phyloP scores from a whole-genome alignment of 805 yeast genomes.

The Wickerhamomyces queroliae region DNA sequence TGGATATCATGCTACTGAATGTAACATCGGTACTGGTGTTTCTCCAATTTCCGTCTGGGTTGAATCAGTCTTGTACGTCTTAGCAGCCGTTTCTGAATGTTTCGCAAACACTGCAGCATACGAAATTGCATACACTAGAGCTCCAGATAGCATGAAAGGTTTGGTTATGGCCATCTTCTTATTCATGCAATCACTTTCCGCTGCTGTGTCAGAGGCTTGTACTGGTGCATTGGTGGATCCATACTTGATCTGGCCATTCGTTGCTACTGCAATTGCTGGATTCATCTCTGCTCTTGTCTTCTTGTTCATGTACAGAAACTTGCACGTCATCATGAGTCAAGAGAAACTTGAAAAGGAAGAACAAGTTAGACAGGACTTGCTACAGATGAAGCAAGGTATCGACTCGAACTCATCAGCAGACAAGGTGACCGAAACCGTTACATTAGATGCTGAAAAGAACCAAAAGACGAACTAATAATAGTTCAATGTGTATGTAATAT shows the following conservation, averaged over 20 bases:
- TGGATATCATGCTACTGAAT: slow-evolving; percentile 48
- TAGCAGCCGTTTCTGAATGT: slow-evolving; percentile 68
- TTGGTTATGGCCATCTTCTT: slow-evolving; percentile 45
- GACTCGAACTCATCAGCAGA: neutral
- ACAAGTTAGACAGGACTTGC: neutral
- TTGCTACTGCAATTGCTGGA: slow-evolving; percentile 53
- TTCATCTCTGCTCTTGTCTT: slow-evolving; percentile 51
- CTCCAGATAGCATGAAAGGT: slow-evolving; percentile 47
- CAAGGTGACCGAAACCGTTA: neutral
- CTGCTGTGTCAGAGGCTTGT: slow-evolving; percentile 67
- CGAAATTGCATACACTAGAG: slow-evolving; percentile 77
- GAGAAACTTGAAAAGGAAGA: slow-evolving; percentile 1
- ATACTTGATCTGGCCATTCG: slow-evolving; percentile 58
- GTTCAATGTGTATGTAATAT: no score
- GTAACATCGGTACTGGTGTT: slow-evolving; percentile 25
- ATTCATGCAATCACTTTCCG: slow-evolving; percentile 63
- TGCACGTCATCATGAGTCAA: slow-evolving; percentile 1
- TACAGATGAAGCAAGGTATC: neutral
- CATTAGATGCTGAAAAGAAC: no score
- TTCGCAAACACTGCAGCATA: slow-evolving; percentile 73
- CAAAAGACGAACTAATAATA: no score
- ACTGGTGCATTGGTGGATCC: slow-evolving; percentile 66
- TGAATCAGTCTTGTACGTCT: slow-evolving; percentile 58
- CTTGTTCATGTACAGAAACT: slow-evolving; percentile 22
- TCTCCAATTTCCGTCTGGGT: slow-evolving; percentile 52